Evolutionary conservation across 495 filamentous ascomycete species (phyloP), one percentile per base, ranked within the genome.

Genomic region (Penicillium pulvis): DNA sequence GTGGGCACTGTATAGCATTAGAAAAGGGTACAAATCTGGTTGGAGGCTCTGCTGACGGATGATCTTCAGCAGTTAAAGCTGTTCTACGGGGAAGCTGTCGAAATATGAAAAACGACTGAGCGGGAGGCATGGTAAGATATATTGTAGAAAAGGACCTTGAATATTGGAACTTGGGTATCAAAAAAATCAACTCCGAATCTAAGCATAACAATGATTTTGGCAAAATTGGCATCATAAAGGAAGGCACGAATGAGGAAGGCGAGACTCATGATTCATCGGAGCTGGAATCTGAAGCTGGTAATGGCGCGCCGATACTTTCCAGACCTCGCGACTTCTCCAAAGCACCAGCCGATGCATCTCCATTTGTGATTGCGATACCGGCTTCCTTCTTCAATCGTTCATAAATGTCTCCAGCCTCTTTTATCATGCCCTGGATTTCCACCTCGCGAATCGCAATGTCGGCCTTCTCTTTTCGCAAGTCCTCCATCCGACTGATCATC

Each of bases 401-500:
- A 71, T 92, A 96, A 56, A 87, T 84, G 51, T 90, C 90, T 0
- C 90, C 91, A 0, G 92, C 89, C 68, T 95, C 89, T 67, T 88
- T 88, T 53, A 98, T 78, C 56, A 93, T 75, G 30, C 79, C 80
- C 73, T 97, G 92, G 6, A 97, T 88, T 75, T 93, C 90, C 19
- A 81, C 83, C 74, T 97, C 89, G 36, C 91, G 78, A 46, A 81
- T 73, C n/a, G 81, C 72, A 56, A 96, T 91, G 36, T 90, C 85
- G 3, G 74, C 76, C 58, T 89, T 89, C 62, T 91, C 88, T 63
- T 80, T 75, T 53, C 81, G 71, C 49, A 91, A 63, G 28, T 83
- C 86, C 59, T 86, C 81, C 73, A 90, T 77, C 46, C 81, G 77
- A 68, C 75, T 78, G 56, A 81, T 68, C 69, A 85, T 82, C 55